Evolutionary conservation across 345 rosid genomes (phyloP), one percentile per base, ranked within the genome.

Genomic region (Lumnitzera littorea): DNA sequence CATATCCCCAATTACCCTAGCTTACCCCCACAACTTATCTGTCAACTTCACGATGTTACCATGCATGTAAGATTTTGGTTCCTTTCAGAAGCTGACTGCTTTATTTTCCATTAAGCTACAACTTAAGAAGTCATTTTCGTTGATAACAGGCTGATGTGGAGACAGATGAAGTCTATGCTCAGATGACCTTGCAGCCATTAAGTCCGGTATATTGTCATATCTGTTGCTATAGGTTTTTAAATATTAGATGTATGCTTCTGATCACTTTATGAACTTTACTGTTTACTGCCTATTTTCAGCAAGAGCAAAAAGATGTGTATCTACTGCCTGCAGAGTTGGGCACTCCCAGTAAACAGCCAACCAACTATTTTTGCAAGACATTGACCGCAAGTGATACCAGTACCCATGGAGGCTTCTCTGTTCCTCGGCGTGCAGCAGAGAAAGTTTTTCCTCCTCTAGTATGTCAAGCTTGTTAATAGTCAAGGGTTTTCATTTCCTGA

Each of bases 131-230:
- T 41, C 8, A 27, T 51, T 56, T 55, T 62, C 56, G 20, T 20
- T 56, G 53, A 56, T n/a, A 68, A 58, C 67, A 86, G 92, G 92
- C 92, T 29, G 92, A 86, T 74, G 78, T 78, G 50, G 92, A 86
- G 75, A 83, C 87, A 1, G 92, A 86, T 69, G 92, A 86, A 76
- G 92, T 83, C 31, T 83, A 86, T 68, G 92, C 92, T 15, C 92
- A 86, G 71, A 83, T 86, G 92, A 79, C 87, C 53, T 78, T 86
- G 60, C 92, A 86, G 70, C 92, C 92, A 53, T 65, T 78, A 62
- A 78, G 76, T 74, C 76, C 70, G 72, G 82, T 78, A 74, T 55
- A 11, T 53, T 16, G 50, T 48, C n/a, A 48, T 8, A 66, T 61
- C 56, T 36, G 20, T 11, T 41, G 20, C 52, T n/a, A 59, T 12